phyloP scores from a whole-genome alignment of 225 moss, liverwort and hornwort genomes.

The Climacium dendroides region DNA sequence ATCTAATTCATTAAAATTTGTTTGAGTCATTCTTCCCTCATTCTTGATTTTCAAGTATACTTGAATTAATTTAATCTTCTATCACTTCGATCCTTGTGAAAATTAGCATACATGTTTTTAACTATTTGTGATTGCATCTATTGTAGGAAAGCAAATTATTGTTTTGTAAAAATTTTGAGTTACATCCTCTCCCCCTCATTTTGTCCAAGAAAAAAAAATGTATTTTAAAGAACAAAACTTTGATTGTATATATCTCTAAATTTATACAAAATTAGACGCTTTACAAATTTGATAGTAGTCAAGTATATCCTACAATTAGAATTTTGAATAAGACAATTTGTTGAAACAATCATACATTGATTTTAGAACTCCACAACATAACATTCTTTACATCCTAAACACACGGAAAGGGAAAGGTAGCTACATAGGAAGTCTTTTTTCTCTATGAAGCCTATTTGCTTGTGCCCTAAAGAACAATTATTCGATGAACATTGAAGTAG shows the following conservation, averaged over 20 bases:
- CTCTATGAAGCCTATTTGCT: background rate
- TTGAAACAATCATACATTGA: background rate
- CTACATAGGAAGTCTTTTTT: too few species aligned
- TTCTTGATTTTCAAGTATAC: too few species aligned
- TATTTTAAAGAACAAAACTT: background rate
- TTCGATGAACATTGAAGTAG: too few species aligned
- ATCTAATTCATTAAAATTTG: too few species aligned
- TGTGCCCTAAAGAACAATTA: background rate
- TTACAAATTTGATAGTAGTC: background rate
- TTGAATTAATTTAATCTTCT: too few species aligned
- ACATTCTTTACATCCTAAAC: background rate
- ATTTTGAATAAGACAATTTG: accelerated
- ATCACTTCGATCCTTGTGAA: too few species aligned
- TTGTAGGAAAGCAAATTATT: too few species aligned
- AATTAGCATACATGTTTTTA: too few species aligned
- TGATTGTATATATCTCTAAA: background rate
- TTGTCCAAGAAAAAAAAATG: accelerated
- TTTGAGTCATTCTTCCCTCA: too few species aligned
- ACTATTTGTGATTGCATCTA: too few species aligned
- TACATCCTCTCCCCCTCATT: background rate
- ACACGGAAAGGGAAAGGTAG: background rate
- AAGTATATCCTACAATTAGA: background rate
- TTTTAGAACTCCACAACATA: background rate
- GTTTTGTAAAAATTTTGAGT: too few species aligned
- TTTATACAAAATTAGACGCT: background rate